These are phyloP conservation scores for Alectoria sarmentosa DNA, from an alignment of 495 filamentous ascomycete genomes.

Conservation along the genomic window DNA sequence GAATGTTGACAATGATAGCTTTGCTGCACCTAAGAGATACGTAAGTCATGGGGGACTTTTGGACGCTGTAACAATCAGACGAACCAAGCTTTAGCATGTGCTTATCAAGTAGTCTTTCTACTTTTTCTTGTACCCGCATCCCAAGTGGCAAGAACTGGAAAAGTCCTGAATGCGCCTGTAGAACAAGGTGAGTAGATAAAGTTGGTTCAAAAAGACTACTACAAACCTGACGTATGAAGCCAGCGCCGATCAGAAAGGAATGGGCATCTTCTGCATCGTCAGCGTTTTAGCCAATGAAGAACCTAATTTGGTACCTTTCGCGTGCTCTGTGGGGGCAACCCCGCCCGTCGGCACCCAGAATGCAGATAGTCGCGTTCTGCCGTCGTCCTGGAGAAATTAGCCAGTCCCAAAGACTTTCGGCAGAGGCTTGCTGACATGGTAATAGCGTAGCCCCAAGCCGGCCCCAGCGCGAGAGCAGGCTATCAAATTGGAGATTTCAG, in stretches of 20 bases:
- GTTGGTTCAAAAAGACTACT: background rate
- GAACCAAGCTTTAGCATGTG: conserved; percentile 75
- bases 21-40: conserved; percentile 61
- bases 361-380: conserved; percentile 20
- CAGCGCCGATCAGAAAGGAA: conserved; percentile 65
- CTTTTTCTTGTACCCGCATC: conserved; percentile 77
- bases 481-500: background rate
- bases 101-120: conserved; percentile 78
- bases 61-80: conserved; percentile 12
- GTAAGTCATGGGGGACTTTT: conserved; percentile 22
- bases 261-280: conserved; percentile 53
- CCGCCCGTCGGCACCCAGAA: conserved; percentile 28
- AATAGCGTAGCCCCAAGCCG: background rate
- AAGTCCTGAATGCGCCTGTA: conserved; percentile 73
- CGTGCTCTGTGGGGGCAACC: conserved; percentile 15
- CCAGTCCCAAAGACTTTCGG: background rate
- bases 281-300: background rate
- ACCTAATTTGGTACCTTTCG: conserved; percentile 2
- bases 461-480: background rate
- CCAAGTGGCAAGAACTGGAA: conserved; percentile 95
- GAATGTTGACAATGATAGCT: conserved; percentile 79
- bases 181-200: conserved; percentile 11
- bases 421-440: conserved; percentile 13
- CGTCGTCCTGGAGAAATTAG: conserved; percentile 24
- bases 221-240: conserved; percentile 65